Base-by-base conservation (phyloP, 345 rosid species). In the Salix viminalis region DNA sequence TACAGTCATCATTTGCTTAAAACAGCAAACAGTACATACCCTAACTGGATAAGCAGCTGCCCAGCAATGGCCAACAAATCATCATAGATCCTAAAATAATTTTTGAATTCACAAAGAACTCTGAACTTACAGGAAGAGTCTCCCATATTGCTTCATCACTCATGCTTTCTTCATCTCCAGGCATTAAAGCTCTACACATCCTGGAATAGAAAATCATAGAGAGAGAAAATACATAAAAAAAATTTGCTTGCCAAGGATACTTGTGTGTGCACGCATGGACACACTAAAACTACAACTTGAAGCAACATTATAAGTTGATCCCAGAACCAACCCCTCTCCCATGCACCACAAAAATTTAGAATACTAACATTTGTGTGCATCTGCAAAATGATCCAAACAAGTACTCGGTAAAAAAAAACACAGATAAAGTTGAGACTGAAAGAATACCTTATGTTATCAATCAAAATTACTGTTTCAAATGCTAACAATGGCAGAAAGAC, bases 81-180 rank as follows among this genome's bases (percentile, higher is more conserved):
- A 30, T 54, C 52, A 46, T 16, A 19, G 4, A 13, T 36, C 23
- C 13, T 50, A 70, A 73, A 67, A 42, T 18, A 37, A 48, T 62
- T 69, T 32, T 11, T 61, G 67, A 74, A 74, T 42, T 66, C n/a
- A 26, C 32, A 19, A 71, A 30, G 64, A 62, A 64, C 77, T 71
- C 12, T 26, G 5, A 70, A 86, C 92, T 90, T 84, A 94, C 97
- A 54, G 97, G 97, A 84, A 94, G 97, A 28, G 95, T 94, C 84
- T 91, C 94, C 97, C 97, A 94, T 84, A 94, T 94, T 76, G 94
- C 94, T 85, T 94, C 97, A 79, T 94, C 97, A 67, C 86, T 92
- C 86, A 90, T 86, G 86, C 86, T 94, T 85, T 92, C 98, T 69
- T 94, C 98, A 83, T 94, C 98, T 77, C 95, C 97, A 30, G 92